Evolutionary conservation across 2,329 filamentous ascomycete species (phyloP).

Genomic region (Phaeomoniella chlamydospora): DNA sequence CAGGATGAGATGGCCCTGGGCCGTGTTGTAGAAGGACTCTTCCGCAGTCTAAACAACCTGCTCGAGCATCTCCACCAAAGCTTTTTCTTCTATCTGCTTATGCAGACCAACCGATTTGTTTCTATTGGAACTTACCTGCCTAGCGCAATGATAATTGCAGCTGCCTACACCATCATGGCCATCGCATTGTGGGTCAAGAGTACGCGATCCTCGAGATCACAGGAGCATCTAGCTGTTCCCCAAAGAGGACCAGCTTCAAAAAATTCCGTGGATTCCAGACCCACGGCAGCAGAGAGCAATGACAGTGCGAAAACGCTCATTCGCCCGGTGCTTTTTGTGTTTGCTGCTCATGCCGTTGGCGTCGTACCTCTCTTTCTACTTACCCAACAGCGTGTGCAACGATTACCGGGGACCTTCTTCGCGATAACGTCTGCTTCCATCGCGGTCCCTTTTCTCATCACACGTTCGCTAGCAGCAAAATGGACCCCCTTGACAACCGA

Average conservation of each 20-base stretch:
- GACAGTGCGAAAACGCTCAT: constrained; percentile 3
- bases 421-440: background rate
- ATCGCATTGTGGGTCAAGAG: constrained; percentile 89
- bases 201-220: constrained; percentile 8
- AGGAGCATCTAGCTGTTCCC: background rate
- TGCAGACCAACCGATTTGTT: constrained; percentile 84
- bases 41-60: constrained; percentile 88
- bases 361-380: constrained; percentile 75
- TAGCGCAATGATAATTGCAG: constrained; percentile 91
- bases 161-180: constrained; percentile 89
- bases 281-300: constrained; percentile 2
- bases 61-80: constrained; percentile 95
- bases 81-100: constrained; percentile 96
- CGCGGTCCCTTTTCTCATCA: background rate
- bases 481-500: constrained; percentile 34
- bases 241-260: background rate
- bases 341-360: constrained; percentile 59
- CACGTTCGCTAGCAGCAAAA: background rate
- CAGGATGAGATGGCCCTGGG: constrained; percentile 97
- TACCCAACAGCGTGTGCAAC: constrained; percentile 20
- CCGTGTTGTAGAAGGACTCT: constrained; percentile 74
- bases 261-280: too few species aligned
- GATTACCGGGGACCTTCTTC: constrained; percentile 6
- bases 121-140: constrained; percentile 96
- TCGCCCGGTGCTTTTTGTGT: constrained; percentile 56